Evolutionary conservation across 2,329 filamentous ascomycete genomes (phyloP).

Genomic region (Thelonectria olida): DNA sequence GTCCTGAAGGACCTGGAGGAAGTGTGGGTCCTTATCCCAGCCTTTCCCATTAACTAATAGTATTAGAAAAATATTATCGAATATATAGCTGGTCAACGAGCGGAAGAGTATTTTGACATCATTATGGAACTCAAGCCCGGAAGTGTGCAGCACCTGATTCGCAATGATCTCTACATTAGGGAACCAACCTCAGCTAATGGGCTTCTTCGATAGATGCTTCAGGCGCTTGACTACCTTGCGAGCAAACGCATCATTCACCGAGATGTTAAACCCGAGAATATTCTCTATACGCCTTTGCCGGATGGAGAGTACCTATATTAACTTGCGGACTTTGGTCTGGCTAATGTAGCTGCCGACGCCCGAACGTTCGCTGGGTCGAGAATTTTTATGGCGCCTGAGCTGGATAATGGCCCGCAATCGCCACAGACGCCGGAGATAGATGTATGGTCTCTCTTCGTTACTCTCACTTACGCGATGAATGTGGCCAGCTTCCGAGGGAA

Average conservation of each 20-base stretch:
- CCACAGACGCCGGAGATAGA: slow-evolving; percentile 36
- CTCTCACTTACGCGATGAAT: slow-evolving; percentile 13
- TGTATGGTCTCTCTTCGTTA: slow-evolving; percentile 40
- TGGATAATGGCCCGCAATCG: neutral
- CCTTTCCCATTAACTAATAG: neutral
- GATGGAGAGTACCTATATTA: neutral
- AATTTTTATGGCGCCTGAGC: slow-evolving; percentile 24
- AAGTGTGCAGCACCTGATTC: neutral
- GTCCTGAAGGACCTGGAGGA: too few relatives aligned
- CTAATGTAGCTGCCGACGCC: neutral
- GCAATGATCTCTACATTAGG: neutral
- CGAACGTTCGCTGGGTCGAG: neutral
- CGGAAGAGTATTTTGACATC: neutral
- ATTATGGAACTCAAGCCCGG: neutral
- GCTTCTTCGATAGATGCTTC: slow-evolving; percentile 30
- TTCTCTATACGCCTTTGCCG: slow-evolving; percentile 21
- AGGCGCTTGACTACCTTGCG: slow-evolving; percentile 31
- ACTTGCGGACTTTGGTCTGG: slow-evolving; percentile 18
- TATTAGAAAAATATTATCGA: neutral
- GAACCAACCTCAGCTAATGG: neutral
- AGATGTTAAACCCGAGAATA: slow-evolving; percentile 36
- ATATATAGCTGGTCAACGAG: neutral
- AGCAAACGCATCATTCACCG: slow-evolving; percentile 28
- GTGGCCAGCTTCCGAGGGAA: neutral
- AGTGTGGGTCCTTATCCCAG: too few relatives aligned